Conservation (phyloP, 1,284 basidiomycete genomes). For the Lignosus rhinocerotis region DNA sequence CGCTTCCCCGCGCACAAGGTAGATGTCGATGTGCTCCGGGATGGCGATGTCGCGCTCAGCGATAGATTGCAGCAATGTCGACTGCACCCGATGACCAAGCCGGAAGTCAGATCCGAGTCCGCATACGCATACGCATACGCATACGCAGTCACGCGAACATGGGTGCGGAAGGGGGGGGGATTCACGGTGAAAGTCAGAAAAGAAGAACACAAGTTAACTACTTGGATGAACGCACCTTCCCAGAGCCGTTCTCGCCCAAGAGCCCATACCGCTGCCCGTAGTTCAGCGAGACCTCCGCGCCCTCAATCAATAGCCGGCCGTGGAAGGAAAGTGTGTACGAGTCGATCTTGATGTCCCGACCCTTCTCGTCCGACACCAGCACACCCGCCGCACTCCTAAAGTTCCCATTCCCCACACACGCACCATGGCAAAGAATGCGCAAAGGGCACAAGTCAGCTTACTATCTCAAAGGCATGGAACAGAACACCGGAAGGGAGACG, state of each 20-base stretch:
- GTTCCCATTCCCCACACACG: no score
- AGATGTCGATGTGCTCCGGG: conserved; percentile 95
- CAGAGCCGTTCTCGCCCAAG: conserved; percentile 95
- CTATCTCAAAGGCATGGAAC: background rate
- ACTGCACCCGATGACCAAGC: conserved; percentile 29
- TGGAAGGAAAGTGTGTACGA: conserved; percentile 97
- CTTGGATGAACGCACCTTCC: conserved; percentile 69
- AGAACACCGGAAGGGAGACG: conserved; percentile 20
- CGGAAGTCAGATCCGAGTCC: no score
- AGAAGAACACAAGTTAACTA: background rate
- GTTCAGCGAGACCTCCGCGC: conserved; percentile 86
- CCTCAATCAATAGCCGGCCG: conserved; percentile 91
- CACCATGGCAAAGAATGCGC: background rate
- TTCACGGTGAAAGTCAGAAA: background rate
- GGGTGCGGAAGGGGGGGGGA: no score
- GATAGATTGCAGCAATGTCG: conserved; percentile 59
- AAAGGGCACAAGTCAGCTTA: conserved; percentile 12
- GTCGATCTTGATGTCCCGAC: conserved; percentile 97
- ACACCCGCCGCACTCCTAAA: conserved; percentile 87
- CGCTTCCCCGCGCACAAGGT: conserved; percentile 94
- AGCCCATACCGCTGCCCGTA: conserved; percentile 97
- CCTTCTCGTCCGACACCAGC: conserved; percentile 88
- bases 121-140: no score
- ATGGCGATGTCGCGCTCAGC: conserved; percentile 94
- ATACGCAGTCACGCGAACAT: background rate